Evolutionary conservation across 169 alveolate genomes (phyloP).

Genomic region (Plasmodium gallinaceum): DNA sequence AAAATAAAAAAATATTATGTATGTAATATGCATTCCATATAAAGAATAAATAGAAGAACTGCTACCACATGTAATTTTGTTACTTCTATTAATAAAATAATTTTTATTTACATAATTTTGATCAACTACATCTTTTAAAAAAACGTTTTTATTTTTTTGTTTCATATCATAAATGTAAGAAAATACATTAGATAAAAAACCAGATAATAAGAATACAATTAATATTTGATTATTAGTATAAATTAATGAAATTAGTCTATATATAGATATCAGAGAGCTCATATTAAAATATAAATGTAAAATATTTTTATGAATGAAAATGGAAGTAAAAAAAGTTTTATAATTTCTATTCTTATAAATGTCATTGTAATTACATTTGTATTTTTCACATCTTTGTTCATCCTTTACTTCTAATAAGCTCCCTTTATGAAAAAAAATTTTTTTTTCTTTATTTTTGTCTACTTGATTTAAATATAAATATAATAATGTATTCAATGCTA

Average conservation of each 20-base stretch:
- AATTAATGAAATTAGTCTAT: conserved; percentile 34
- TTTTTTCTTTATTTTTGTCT: conserved; percentile 57
- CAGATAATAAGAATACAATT: conserved; percentile 47
- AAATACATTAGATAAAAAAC: conserved; percentile 42
- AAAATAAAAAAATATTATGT: conserved; percentile 66
- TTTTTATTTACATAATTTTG: conserved; percentile 24
- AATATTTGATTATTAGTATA: conserved; percentile 67
- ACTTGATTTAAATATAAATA: conserved; percentile 55
- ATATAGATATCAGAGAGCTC: conserved; percentile 75
- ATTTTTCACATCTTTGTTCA: conserved; percentile 68
- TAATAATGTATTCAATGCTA: conserved; percentile 25
- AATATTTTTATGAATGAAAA: conserved; percentile 72
- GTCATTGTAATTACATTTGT: conserved; percentile 74
- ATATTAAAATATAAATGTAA: conserved; percentile 77
- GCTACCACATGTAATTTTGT: conserved; percentile 73
- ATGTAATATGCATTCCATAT: conserved; percentile 73
- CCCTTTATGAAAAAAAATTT: conserved; percentile 66
- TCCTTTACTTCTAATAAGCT: conserved; percentile 48
- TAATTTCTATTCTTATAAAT: conserved; percentile 65
- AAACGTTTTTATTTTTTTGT: conserved; percentile 31
- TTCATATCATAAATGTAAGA: conserved; percentile 35
- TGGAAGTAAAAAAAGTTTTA: conserved; percentile 68
- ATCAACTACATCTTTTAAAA: conserved; percentile 47
- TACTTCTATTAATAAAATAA: conserved; percentile 6
- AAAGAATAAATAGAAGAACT: conserved; percentile 69